Conservation (phyloP, 768 basidiomycete genomes). For the Floccularia luteovirens region DNA sequence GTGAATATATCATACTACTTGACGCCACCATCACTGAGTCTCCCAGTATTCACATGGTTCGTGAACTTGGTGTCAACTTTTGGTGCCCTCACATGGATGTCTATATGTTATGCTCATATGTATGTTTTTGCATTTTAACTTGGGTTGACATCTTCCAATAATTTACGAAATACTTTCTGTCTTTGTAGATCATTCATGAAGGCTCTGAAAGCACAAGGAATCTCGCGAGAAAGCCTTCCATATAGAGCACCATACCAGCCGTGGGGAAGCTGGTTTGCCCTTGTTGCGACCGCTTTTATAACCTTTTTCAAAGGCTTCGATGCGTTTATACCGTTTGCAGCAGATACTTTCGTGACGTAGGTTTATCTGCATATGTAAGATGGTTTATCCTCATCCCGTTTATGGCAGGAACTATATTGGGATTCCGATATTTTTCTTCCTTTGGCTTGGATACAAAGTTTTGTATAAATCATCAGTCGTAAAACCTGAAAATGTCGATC, state of each 20-base stretch:
- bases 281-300: constrained; percentile 42
- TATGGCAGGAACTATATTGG: constrained; percentile 33
- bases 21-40: constrained; percentile 12
- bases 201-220: constrained; percentile 31
- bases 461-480: constrained; percentile 26
- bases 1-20: constrained; percentile 22
- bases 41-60: constrained; percentile 41
- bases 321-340: constrained; percentile 40
- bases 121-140: constrained; percentile 19
- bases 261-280: constrained; percentile 53
- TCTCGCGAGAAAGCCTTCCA: constrained; percentile 33
- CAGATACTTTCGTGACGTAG: constrained; percentile 56
- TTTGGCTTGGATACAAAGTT: constrained; percentile 35
- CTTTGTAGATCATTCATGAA: constrained; percentile 33
- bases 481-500: constrained; percentile 45
- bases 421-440: constrained; percentile 30
- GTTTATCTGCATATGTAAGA: constrained; percentile 11
- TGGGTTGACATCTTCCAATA: not conserved
- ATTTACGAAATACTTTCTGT: no score
- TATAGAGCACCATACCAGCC: constrained; percentile 58
- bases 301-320: constrained; percentile 54
- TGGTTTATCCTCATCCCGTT: constrained; percentile 3
- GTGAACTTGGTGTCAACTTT: constrained; percentile 41
- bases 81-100: constrained; percentile 42
- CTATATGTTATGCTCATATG: constrained; percentile 55